A percentile compares a stretch with the other conserved stretches of the same genome.
phyloP scores from a whole-genome alignment of 23 red algal genomes.

The Agarophyton chilense region DNA sequence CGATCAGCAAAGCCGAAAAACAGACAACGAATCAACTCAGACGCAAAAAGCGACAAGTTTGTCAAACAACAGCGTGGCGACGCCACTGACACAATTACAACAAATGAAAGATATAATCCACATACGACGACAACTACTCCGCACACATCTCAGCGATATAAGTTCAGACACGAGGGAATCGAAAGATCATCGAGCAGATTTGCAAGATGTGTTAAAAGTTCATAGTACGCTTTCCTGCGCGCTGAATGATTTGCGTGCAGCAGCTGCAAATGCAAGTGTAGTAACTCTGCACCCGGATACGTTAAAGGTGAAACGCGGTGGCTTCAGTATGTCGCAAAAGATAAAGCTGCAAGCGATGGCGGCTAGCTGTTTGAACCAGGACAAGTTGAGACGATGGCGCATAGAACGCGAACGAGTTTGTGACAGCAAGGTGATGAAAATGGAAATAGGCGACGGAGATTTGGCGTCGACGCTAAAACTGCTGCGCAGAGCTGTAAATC shows the following conservation, averaged over 20 bases:
- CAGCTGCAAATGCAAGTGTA: conserved; percentile 43
- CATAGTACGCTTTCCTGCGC: conserved; percentile 7
- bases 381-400: conserved; percentile 13
- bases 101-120: conserved; percentile 8
- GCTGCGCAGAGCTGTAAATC: not conserved
- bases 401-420: conserved; percentile 1
- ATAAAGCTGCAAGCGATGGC: conserved; percentile 21
- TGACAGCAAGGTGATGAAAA: not conserved
- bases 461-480: conserved; percentile 3
- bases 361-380: not conserved
- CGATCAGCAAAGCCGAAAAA: not conserved
- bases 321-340: conserved; percentile 23
- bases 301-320: conserved; percentile 23
- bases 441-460: not conserved
- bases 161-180: not conserved
- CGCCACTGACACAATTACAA: conserved; percentile 25
- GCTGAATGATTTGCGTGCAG: conserved; percentile 18
- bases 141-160: not conserved
- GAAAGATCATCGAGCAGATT: not conserved
- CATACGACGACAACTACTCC: conserved; percentile 1
- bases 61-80: not conserved
- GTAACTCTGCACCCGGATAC: conserved; percentile 31
- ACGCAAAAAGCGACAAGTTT: not conserved
- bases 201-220: not conserved
- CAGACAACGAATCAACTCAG: not conserved